Base-by-base conservation (phyloP, 139 green algal genomes). In the Gonium pectorale region DNA sequence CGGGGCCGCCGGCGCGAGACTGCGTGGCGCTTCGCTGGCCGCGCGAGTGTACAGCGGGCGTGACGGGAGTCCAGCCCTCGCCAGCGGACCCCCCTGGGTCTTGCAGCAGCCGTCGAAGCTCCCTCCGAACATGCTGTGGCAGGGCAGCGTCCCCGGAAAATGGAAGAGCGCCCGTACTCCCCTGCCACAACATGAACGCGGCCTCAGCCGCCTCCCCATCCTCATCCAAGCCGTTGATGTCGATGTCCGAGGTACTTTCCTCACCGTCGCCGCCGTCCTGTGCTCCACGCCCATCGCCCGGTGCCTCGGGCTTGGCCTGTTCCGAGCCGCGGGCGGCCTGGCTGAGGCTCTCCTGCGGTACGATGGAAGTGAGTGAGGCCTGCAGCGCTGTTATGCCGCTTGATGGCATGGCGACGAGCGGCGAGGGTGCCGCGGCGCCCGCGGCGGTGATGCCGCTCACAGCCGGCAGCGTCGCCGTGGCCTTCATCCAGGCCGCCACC, bases 151-250 rank as follows among this genome's bases (percentile, higher is more conserved):
- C n/a, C 27, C 63, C 2, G n/a, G 40, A 22, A 1, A 3, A 41
- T 13, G 4, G 22, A 54, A 13, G 43, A 64, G 63, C 64, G 79
- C 41, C 35, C 4, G 29, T 0, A 33, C 60, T 29, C 44, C 79
- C 79, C 33, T 44, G 79, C 79, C 79, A 85, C 49, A 68, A 49
- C 49, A 85, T 35, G 22, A 85, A 77, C 4, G 64, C 79, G 9
- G 29, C 27, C 64, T 85, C 79, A 26, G 63, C 77, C 43, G 40
- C 63, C 46, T 84, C 63, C 8, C 2, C 59, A 1, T 64, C 44
- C 31, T 84, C 77, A 31, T 82, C 56, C 51, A 67, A 17, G 33
- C 51, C 71, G 6, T 66, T 35, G 3, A 40, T 5, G 31, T 46
- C 21, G 35, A 38, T 9, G 1, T 21, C 17, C 7, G 67, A 52